Conservation (phyloP, 139 green algal species). For the Ulvella scutata region DNA sequence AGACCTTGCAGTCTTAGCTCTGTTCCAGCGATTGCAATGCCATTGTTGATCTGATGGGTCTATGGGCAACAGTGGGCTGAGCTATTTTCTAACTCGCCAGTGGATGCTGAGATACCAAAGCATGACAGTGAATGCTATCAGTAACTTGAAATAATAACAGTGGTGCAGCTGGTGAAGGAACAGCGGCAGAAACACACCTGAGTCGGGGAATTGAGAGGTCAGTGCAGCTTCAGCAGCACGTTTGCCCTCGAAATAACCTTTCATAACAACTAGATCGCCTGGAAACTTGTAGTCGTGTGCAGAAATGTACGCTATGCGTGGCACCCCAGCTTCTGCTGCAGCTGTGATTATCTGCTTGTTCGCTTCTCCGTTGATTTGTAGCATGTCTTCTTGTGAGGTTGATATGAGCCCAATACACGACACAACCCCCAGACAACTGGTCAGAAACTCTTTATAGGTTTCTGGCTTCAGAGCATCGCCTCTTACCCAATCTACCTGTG, state of each 20-base stretch:
- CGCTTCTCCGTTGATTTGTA: constrained; percentile 55
- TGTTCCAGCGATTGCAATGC: no score
- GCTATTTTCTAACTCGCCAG: no score
- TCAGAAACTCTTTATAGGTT: constrained; percentile 24
- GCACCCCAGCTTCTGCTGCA: constrained; percentile 41
- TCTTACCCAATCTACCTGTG: constrained; percentile 33
- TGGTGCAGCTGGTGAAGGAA: no score
- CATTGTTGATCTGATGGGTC: no score
- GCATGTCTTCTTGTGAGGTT: not conserved
- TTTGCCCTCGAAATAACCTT: constrained; percentile 71
- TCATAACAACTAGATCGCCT: constrained; percentile 15
- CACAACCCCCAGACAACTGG: not conserved
- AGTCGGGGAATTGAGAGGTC: constrained; percentile 25
- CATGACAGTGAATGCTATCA: no score
- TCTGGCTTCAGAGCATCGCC: constrained; percentile 39
- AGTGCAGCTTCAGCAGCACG: constrained; percentile 50
- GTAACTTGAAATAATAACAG: no score
- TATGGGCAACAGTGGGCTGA: no score
- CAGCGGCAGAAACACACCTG: no score
- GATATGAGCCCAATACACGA: constrained; percentile 4
- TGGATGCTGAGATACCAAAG: no score
- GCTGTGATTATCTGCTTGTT: constrained; percentile 64
- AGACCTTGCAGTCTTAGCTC: no score
- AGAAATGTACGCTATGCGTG: constrained; percentile 68
- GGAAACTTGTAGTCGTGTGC: constrained; percentile 59